Evolutionary conservation across 305 asterid species (phyloP).

Genomic region (Fraxinus angustifolia): DNA sequence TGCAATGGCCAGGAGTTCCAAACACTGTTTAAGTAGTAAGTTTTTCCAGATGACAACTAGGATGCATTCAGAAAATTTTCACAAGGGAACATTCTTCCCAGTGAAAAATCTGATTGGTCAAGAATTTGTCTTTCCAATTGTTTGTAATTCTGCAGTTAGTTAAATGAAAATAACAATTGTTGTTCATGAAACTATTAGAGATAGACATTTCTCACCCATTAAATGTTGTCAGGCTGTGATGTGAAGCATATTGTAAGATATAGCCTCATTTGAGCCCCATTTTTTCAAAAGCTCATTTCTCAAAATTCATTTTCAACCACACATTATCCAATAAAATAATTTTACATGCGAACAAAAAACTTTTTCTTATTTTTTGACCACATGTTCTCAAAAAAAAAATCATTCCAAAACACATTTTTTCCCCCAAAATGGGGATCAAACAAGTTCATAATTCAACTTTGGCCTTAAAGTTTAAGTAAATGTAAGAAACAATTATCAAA

Average conservation of each 20-base stretch:
- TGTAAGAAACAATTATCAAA: background rate
- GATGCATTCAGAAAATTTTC: background rate
- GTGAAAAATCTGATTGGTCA: background rate
- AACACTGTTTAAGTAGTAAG: background rate
- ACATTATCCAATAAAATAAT: too few species aligned
- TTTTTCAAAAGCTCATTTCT: too few species aligned
- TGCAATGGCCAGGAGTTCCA: background rate
- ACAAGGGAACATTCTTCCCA: background rate
- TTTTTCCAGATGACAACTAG: background rate
- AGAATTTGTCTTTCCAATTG: background rate
- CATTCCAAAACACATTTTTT: too few species aligned
- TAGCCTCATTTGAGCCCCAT: too few species aligned
- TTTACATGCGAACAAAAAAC: too few species aligned
- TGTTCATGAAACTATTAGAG: background rate
- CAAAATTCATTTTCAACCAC: too few species aligned
- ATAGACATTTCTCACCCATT: background rate
- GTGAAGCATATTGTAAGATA: background rate
- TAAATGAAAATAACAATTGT: background rate
- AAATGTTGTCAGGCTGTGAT: background rate
- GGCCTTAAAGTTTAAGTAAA: background rate
- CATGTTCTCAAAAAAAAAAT: too few species aligned
- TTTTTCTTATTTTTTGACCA: too few species aligned
- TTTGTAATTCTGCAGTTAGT: background rate
- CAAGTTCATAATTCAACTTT: background rate
- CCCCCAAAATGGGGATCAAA: too few species aligned